Conservation (phyloP, 2,329 filamentous ascomycete species). For the Aspergillus texensis region DNA sequence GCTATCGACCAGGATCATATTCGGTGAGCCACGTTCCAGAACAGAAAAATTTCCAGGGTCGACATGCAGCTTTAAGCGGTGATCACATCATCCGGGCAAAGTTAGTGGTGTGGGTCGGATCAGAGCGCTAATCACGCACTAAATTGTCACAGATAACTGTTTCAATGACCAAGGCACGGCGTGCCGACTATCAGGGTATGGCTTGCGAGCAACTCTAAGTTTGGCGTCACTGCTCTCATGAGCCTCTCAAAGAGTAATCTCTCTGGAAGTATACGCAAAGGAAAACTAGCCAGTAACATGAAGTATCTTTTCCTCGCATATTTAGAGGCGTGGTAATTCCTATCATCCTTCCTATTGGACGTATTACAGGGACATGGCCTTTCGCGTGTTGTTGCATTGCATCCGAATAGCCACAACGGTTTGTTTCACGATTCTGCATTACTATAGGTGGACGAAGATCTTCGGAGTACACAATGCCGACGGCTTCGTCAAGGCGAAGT, state of each 20-base stretch:
- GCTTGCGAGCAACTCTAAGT: neutral
- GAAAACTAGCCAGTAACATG: neutral
- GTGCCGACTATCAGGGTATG: neutral
- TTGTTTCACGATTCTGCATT: neutral
- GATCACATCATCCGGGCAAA: conserved; percentile 25
- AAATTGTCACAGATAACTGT: conserved; percentile 3
- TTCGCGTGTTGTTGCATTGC: neutral
- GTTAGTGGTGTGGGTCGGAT: conserved; percentile 21
- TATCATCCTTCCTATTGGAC: neutral
- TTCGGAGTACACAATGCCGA: conserved; percentile 20
- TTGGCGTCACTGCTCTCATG: neutral
- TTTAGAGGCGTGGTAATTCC: neutral
- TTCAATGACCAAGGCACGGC: neutral
- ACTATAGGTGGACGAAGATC: neutral
- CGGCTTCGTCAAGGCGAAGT: neutral
- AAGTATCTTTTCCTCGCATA: neutral
- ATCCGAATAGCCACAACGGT: neutral
- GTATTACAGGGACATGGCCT: neutral
- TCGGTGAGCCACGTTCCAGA: conserved; percentile 28
- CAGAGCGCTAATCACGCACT: neutral
- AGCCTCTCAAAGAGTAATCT: neutral
- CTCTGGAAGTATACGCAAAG: neutral
- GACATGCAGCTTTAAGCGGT: conserved; percentile 19
- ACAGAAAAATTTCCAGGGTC: conserved; percentile 16
- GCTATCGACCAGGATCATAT: conserved; percentile 6